Evolutionary conservation across 495 filamentous ascomycete species (phyloP).

Genomic region (Cercophora newfieldiana): DNA sequence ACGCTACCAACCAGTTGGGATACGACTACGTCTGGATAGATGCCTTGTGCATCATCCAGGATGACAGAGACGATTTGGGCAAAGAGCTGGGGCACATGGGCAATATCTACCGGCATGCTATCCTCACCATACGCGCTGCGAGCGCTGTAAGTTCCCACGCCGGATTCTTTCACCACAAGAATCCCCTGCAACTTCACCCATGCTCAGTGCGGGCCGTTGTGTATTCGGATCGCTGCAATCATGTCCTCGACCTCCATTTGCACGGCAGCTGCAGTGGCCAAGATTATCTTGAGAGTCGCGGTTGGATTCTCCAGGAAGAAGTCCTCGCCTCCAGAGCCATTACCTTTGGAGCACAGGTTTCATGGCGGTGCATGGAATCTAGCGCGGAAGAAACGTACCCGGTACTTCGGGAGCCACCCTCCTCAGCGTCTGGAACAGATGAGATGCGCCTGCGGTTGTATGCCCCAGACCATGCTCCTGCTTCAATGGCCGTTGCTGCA

Average conservation of each 20-base stretch:
- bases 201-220: background rate
- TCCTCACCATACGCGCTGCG: slow-evolving; percentile 19
- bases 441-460: slow-evolving; percentile 19
- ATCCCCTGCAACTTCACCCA: background rate
- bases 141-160: slow-evolving; percentile 13
- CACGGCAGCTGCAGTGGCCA: slow-evolving; percentile 1
- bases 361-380: slow-evolving; percentile 19
- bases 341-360: slow-evolving; percentile 22
- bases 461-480: slow-evolving; percentile 5
- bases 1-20: slow-evolving; percentile 25
- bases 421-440: background rate
- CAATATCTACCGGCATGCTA: slow-evolving; percentile 25
- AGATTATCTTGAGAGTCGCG: slow-evolving; percentile 16
- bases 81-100: slow-evolving; percentile 21
- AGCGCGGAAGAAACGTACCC: slow-evolving; percentile 20
- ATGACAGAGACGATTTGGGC: slow-evolving; percentile 13
- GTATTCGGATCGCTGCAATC: background rate
- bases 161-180: slow-evolving; percentile 16
- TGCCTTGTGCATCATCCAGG: slow-evolving; percentile 34
- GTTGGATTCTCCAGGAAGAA: slow-evolving; percentile 31
- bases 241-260: background rate
- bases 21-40: slow-evolving; percentile 41
- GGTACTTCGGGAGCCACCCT: background rate
- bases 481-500: background rate
- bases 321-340: slow-evolving; percentile 23